Evolutionary conservation across 805 yeast genomes (phyloP), one percentile per base, ranked within the genome.

Genomic region (Teunomyces kruisii): DNA sequence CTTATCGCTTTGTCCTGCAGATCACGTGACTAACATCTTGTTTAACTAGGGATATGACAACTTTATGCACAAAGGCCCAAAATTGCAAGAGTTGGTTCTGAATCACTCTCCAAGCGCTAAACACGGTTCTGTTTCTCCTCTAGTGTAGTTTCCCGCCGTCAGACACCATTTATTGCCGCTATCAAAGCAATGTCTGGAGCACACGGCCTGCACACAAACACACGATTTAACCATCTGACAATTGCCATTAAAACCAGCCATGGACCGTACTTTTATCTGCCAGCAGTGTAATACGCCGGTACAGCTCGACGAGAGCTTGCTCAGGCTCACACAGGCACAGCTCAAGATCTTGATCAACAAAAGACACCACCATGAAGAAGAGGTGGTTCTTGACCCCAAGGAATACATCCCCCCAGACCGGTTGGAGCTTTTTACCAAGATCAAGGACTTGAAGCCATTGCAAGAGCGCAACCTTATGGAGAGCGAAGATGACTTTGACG

Each of bases 271-370:
- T 5, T 59, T 67, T 45, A 47, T 57, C 19, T 86, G 94, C 62
- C 86, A 80, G 56, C 65, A 80, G 53, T 86, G 92, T 61, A 73
- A 78, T 46, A 68, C 78, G 15, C 85, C 87, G 1, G 57, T 86
- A 27, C 57, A 61, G 9, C 63, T 84, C 4, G 87, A 85, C 57
- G 74, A 74, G 9, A 35, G 38, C 28, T 22, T 35, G 76, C 88
- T 0, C 58, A 86, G 10, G 59, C 67, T 15, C 75, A 74, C 27
- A 59, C 84, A 19, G 74, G 79, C 39, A 65, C 72, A 16, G 81
- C 83, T 0, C 90, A 84, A 57, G 64, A 74, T 76, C 32, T 67
- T 84, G 16, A 64, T 86, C 14, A 66, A 78, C 0, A 64, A 65
- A n/a, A 44, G 53, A 5, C 51, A 51, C 40, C 42, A 53, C 26